These are phyloP conservation scores for Pestalotiopsis sp. DNA, from an alignment of 2,329 filamentous ascomycete genomes.

Conservation along the genomic window DNA sequence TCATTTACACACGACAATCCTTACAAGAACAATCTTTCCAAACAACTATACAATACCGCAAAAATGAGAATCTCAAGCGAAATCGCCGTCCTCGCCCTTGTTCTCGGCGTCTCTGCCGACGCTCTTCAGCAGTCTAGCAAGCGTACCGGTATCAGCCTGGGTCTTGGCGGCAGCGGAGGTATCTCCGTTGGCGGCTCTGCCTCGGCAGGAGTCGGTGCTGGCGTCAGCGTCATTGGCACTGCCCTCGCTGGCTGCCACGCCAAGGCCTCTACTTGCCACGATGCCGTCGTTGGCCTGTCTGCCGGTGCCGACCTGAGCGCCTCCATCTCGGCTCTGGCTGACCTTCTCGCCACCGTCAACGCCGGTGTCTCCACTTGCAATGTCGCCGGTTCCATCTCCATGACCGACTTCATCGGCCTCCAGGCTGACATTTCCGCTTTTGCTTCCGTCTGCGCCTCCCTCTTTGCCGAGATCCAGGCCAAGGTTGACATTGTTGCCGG, in stretches of 20 bases:
- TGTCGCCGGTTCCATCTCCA: slow-evolving; percentile 12
- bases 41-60: not conserved
- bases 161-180: not conserved
- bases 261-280: slow-evolving; percentile 1
- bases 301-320: slow-evolving; percentile 10
- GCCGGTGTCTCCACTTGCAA: slow-evolving; percentile 8
- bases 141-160: not conserved
- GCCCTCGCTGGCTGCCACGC: slow-evolving; percentile 9
- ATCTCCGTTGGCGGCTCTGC: not conserved
- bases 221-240: not conserved
- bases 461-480: slow-evolving; percentile 11
- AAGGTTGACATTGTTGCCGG: slow-evolving; percentile 13
- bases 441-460: slow-evolving; percentile 1
- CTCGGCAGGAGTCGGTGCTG: not conserved
- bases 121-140: not conserved
- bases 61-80: slow-evolving; percentile 4
- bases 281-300: slow-evolving; percentile 11
- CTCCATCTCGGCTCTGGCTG: slow-evolving; percentile 8
- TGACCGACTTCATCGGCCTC: slow-evolving; percentile 12
- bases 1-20: not conserved
- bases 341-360: slow-evolving; percentile 5
- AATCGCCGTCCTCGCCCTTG: slow-evolving; percentile 3
- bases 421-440: not conserved
- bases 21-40: not conserved
- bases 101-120: slow-evolving; percentile 5